Evolutionary conservation across 1,139 yeast genomes (phyloP).

Genomic region (Entelexis sorbosivorans): DNA sequence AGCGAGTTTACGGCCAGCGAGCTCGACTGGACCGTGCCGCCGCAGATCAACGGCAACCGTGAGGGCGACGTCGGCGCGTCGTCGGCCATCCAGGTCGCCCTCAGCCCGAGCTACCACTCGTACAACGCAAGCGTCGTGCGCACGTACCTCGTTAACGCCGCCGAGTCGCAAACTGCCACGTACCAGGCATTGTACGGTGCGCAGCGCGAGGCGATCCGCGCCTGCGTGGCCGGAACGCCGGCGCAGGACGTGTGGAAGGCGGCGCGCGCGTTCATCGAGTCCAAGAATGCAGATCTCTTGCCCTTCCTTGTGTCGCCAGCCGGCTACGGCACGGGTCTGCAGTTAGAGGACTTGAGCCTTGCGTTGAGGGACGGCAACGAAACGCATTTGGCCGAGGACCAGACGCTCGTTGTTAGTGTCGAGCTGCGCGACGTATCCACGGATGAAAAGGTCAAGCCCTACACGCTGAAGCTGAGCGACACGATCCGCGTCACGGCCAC

Average conservation of each 20-base stretch:
- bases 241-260: slow-evolving; percentile 59
- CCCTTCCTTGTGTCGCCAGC: slow-evolving; percentile 49
- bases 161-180: slow-evolving; percentile 63
- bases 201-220: slow-evolving; percentile 53
- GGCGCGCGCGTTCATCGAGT: slow-evolving; percentile 47
- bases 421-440: slow-evolving; percentile 45
- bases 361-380: slow-evolving; percentile 58
- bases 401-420: slow-evolving; percentile 62
- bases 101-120: slow-evolving; percentile 79
- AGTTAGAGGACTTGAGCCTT: slow-evolving; percentile 71
- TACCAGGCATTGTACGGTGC: slow-evolving; percentile 60
- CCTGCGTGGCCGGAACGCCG: slow-evolving; percentile 55
- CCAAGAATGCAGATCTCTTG: slow-evolving; percentile 51
- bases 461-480: slow-evolving; percentile 71
- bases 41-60: slow-evolving; percentile 80
- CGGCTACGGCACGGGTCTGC: slow-evolving; percentile 88
- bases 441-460: slow-evolving; percentile 37
- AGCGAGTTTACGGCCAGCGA: slow-evolving; percentile 63
- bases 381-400: slow-evolving; percentile 56
- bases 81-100: slow-evolving; percentile 72
- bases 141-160: slow-evolving; percentile 83
- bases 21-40: slow-evolving; percentile 90
- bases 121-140: slow-evolving; percentile 85
- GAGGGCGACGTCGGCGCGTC: slow-evolving; percentile 49
- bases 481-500: slow-evolving; percentile 50